These are phyloP conservation scores for Oehlia diaphana DNA, from an alignment of 192 early-diverging fungal genomes.

Conservation along the genomic window DNA sequence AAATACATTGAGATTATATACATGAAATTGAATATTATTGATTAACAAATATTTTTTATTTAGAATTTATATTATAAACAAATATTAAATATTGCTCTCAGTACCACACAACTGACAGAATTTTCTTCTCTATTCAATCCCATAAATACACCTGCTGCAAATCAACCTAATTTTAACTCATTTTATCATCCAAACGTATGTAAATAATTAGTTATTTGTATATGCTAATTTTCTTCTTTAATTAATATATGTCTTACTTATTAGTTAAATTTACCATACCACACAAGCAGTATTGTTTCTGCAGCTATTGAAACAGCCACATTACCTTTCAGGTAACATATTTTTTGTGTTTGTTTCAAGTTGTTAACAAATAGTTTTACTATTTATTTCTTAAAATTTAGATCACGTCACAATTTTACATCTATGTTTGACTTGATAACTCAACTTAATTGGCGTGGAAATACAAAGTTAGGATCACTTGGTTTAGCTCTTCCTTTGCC, in stretches of 20 bases:
- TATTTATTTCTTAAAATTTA: constrained; percentile 3
- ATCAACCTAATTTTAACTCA: constrained; percentile 28
- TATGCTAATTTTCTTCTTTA: not conserved
- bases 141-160: constrained; percentile 40
- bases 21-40: not conserved
- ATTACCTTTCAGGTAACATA: constrained; percentile 42
- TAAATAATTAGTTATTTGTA: not conserved
- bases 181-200: constrained; percentile 44
- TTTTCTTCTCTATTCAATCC: constrained; percentile 56
- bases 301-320: constrained; percentile 52
- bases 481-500: constrained; percentile 42
- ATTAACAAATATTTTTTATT: not conserved
- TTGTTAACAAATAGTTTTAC: not conserved
- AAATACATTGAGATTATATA: not conserved
- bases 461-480: constrained; percentile 43
- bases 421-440: constrained; percentile 40
- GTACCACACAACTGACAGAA: constrained; percentile 39
- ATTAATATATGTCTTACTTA: not conserved
- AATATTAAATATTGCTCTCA: constrained; percentile 42
- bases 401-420: constrained; percentile 29
- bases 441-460: constrained; percentile 46
- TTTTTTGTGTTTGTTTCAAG: not conserved
- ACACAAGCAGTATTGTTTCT: constrained; percentile 56
- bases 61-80: constrained; percentile 31
- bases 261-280: constrained; percentile 45